phyloP scores from a whole-genome alignment of 495 filamentous ascomycete genomes.

The Aspergillus homomorphus region DNA sequence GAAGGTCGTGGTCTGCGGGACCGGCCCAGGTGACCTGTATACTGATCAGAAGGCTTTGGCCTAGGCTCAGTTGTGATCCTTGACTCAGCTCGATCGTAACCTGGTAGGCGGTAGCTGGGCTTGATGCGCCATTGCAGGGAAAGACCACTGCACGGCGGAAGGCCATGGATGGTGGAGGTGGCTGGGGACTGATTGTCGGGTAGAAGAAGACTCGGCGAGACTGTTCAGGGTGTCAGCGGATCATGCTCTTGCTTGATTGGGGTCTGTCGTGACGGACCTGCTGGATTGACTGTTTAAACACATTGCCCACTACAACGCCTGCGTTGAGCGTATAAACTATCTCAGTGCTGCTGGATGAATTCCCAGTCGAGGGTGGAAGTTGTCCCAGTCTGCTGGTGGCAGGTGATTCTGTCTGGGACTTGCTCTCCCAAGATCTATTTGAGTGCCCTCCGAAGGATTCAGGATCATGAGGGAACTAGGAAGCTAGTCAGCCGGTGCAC shows the following conservation, averaged over 20 bases:
- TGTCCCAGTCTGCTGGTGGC: constrained; percentile 11
- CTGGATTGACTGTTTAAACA: background rate
- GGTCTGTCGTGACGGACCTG: constrained; percentile 3
- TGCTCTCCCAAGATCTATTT: background rate
- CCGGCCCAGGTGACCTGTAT: constrained; percentile 1
- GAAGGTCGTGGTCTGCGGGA: background rate
- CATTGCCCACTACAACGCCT: background rate
- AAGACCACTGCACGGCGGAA: background rate
- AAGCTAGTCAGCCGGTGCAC: background rate
- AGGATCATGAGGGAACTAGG: background rate
- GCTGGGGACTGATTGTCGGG: background rate
- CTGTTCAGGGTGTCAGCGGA: background rate
- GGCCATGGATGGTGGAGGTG: background rate
- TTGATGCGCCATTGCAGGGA: no score
- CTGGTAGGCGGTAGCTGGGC: constrained; percentile 3
- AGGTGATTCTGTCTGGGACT: no score
- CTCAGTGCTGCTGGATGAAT: constrained; percentile 1
- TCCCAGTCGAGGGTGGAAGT: constrained; percentile 16
- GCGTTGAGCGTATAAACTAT: constrained; percentile 13
- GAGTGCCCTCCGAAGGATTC: background rate
- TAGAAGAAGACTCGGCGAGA: background rate
- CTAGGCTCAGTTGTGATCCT: constrained; percentile 1
- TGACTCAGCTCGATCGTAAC: constrained; percentile 5
- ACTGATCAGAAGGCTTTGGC: background rate
- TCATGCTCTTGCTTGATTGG: background rate